Percentiles rank a stretch among this genome's conserved stretches.
phyloP scores from a whole-genome alignment of 192 early-diverging fungal species.

The Coemansia sp. region DNA sequence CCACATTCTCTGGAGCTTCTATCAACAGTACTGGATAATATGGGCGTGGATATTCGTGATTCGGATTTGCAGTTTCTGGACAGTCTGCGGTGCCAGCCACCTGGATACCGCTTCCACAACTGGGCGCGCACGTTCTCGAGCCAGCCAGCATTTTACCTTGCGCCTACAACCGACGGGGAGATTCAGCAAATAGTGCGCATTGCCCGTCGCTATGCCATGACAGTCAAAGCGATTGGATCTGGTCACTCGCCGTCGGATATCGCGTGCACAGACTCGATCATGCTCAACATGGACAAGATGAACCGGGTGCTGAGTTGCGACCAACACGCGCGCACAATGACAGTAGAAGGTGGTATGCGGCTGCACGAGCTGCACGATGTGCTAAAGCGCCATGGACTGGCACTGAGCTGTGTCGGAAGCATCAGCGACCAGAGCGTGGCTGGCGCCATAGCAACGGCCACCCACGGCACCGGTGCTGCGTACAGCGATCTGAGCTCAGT shows the following conservation, averaged over 20 bases:
- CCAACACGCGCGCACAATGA: constrained; percentile 46
- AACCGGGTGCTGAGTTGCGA: constrained; percentile 57
- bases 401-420: constrained; percentile 68
- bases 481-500: constrained; percentile 61
- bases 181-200: constrained; percentile 58
- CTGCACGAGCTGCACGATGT: constrained; percentile 61
- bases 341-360: constrained; percentile 67
- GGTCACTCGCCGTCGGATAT: constrained; percentile 78
- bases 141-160: constrained; percentile 58
- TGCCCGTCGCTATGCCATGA: constrained; percentile 36
- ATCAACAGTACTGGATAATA: not conserved
- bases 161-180: constrained; percentile 60
- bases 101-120: constrained; percentile 56
- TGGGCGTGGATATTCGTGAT: constrained; percentile 15
- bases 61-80: constrained; percentile 13
- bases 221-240: constrained; percentile 65
- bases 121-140: constrained; percentile 69
- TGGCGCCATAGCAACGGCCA: constrained; percentile 72
- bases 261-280: constrained; percentile 62
- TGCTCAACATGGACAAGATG: constrained; percentile 71
- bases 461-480: constrained; percentile 68
- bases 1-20: not conserved
- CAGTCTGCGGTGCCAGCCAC: constrained; percentile 12
- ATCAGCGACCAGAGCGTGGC: constrained; percentile 75
- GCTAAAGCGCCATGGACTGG: constrained; percentile 58